Conservation (phyloP, 2,329 filamentous ascomycete genomes). For the Botrytis paeoniae region DNA sequence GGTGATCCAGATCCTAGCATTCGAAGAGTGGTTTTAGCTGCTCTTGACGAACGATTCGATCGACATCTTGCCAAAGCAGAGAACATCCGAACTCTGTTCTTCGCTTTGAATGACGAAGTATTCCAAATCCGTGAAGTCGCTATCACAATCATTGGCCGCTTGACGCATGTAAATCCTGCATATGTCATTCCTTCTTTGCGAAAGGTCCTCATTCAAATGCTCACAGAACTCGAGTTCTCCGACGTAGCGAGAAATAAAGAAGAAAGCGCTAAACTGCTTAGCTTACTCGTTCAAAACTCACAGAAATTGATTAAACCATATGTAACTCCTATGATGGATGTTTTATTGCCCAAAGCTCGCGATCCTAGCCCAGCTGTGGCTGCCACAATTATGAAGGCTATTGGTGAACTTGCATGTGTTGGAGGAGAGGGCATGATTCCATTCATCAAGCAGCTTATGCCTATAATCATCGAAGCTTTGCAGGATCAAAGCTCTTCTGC, state of each 20-base stretch:
- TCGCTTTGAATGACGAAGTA: constrained; percentile 91
- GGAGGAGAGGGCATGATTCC: constrained; percentile 90
- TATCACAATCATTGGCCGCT: constrained; percentile 91
- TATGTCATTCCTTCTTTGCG: constrained; percentile 95
- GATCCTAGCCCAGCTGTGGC: constrained; percentile 85
- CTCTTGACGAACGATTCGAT: constrained; percentile 91
- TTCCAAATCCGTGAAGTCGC: constrained; percentile 92
- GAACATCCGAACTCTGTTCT: constrained; percentile 92
- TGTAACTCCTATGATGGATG: constrained; percentile 92
- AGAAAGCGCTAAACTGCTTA: constrained; percentile 90
- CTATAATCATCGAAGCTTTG: constrained; percentile 86
- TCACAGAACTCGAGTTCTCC: constrained; percentile 94
- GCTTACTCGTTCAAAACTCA: constrained; percentile 87
- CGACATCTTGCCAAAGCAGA: constrained; percentile 95
- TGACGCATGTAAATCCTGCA: constrained; percentile 88
- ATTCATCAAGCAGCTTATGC: constrained; percentile 91
- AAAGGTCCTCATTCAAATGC: constrained; percentile 91
- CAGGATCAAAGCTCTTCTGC: constrained; percentile 89
- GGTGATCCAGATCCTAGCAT: constrained; percentile 90
- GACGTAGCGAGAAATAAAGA: constrained; percentile 93
- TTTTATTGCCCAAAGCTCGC: constrained; percentile 87
- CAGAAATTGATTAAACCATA: constrained; percentile 93
- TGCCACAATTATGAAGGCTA: constrained; percentile 89
- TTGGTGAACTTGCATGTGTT: constrained; percentile 90
- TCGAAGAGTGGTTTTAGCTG: constrained; percentile 79